Base-by-base conservation (phyloP, 2,329 filamentous ascomycete species). In the Dactylellina haptotyla region DNA sequence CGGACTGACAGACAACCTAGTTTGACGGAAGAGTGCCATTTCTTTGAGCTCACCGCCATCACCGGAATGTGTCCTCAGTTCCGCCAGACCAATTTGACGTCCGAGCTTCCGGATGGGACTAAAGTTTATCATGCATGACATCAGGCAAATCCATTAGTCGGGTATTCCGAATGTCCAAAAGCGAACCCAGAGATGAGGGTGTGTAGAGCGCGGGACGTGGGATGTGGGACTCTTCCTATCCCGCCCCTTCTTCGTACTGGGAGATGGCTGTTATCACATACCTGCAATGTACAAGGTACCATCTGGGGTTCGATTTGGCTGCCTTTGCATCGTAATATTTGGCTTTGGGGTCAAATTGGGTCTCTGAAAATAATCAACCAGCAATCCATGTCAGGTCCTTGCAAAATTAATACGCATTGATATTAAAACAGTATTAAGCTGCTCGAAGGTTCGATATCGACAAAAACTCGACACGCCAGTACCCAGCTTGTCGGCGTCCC, bases 301-400 rank as follows among this genome's bases (percentile, higher is more conserved):
- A 99, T 78, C 88, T 91, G 0, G 90, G 90, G 56, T 89, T 86
- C 1, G 87, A 84, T 61, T 86, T 83, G 76, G 86, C 88, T 1
- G 90, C 92, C 59, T 90, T 90, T 0, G 89, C 82, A 79, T 98
- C 95, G 80, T 93, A 96, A 82, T 97, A 97, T 0, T 92, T 89
- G 63, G 89, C 87, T 50, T 85, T 84, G 14, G 87, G 83, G 77
- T 95, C 87, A 71, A 91, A 90, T 1, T 90, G 90, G 23, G 88
- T 86, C 78, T 89, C 88, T 89, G 69, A 30, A 51, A 30, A 45
- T 53, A 50, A 46, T 32, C 30, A 56, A 54, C 54, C 59, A 61
- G 37, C 26, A 18, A 65, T 72, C 69, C 61, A 61, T 73, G 69
- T 56, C 48, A 34, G 25, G 16, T 50, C 41, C 30, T 23, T 59